Percentiles rank a stretch among this genome's conserved stretches.
phyloP scores from a whole-genome alignment of 441 rosid species.

The Isatis lusitanica region DNA sequence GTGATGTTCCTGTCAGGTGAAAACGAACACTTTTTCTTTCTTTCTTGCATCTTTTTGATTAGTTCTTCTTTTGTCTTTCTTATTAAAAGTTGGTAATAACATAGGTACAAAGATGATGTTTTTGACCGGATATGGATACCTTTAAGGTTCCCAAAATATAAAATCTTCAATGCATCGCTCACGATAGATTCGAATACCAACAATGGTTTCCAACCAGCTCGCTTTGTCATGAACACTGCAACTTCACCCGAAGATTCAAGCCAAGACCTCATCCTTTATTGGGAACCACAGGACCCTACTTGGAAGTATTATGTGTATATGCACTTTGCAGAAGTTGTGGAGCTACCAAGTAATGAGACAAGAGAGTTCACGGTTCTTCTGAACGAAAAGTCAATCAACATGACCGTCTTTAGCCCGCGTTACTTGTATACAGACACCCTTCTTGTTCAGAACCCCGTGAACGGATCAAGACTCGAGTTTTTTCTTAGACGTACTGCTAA shows the following conservation, averaged over 20 bases:
- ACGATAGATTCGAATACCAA: background rate
- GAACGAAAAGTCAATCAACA: constrained; percentile 20
- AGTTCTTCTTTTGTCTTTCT: background rate
- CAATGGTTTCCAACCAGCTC: constrained; percentile 26
- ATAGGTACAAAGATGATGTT: constrained; percentile 31
- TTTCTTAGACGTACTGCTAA: constrained; percentile 17
- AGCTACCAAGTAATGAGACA: constrained; percentile 17
- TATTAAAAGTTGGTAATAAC: no score
- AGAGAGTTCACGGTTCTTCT: constrained; percentile 37
- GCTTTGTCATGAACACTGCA: constrained; percentile 37
- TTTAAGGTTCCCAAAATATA: background rate
- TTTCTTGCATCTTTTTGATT: background rate
- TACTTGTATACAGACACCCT: constrained; percentile 37
- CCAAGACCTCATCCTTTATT: background rate
- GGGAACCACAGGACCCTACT: background rate
- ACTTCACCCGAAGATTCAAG: background rate
- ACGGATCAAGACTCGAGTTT: background rate
- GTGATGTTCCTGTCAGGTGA: constrained; percentile 38
- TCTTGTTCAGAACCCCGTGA: constrained; percentile 11
- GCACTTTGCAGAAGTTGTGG: constrained; percentile 39
- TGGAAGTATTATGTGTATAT: constrained; percentile 32
- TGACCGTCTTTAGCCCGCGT: background rate
- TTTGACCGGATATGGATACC: constrained; percentile 48
- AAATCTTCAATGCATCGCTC: background rate
- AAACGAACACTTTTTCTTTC: no score